Conservation (phyloP, 805 yeast species). For the Candida golubevii region DNA sequence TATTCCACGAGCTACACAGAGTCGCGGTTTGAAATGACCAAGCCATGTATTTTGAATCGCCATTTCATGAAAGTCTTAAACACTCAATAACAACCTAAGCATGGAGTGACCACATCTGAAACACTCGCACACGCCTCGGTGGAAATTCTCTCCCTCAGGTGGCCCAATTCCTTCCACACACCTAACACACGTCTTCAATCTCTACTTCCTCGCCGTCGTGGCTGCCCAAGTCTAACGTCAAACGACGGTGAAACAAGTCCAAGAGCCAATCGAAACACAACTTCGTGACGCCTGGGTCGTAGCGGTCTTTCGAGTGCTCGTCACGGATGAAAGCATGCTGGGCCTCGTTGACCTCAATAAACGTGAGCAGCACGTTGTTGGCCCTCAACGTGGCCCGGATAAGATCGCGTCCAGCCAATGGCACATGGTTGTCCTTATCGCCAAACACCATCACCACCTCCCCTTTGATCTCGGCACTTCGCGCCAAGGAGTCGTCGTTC, state of each 20-base stretch:
- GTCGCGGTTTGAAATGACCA: too few species aligned
- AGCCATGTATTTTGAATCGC: too few species aligned
- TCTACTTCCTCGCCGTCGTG: constrained; percentile 46
- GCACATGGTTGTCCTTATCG: constrained; percentile 75
- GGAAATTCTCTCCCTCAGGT: too few species aligned
- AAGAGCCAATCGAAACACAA: constrained; percentile 62
- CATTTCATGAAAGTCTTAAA: too few species aligned
- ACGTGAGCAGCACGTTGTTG: constrained; percentile 58
- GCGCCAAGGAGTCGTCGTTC: constrained; percentile 60
- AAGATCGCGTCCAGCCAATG: constrained; percentile 69
- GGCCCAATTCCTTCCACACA: too few species aligned
- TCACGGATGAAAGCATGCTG: constrained; percentile 83
- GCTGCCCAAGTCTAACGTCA: constrained; percentile 65
- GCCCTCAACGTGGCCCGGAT: constrained; percentile 59
- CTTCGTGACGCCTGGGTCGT: constrained; percentile 71
- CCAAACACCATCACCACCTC: constrained; percentile 72
- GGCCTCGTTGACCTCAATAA: constrained; percentile 72
- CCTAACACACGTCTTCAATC: constrained; percentile 62
- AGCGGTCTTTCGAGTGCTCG: constrained; percentile 74
- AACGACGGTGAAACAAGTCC: constrained; percentile 66
- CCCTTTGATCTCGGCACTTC: constrained; percentile 51
- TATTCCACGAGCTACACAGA: too few species aligned
- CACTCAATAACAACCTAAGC: too few species aligned
- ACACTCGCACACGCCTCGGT: too few species aligned
- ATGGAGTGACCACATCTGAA: too few species aligned